Conservation (phyloP, 805 yeast genomes). For the Tetrapisispora arboricola region DNA sequence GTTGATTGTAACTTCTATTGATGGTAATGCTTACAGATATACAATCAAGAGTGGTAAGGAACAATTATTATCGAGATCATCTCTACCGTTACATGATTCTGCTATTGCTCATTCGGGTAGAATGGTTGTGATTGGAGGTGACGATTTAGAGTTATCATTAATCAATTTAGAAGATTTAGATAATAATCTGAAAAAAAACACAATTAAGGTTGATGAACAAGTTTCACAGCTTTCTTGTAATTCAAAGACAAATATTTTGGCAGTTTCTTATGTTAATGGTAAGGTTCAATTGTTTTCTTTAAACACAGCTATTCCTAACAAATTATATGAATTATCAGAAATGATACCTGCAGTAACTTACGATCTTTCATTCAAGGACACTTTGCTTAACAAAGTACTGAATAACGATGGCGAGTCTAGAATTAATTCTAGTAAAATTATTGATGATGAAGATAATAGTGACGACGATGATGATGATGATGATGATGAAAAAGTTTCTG, state of each 20-base stretch:
- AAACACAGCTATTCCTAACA: conserved; percentile 45
- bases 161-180: conserved; percentile 31
- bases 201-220: conserved; percentile 41
- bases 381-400: conserved; percentile 4
- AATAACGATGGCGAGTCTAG: too few relatives aligned
- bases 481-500: conserved; percentile 23
- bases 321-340: conserved; percentile 35
- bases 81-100: conserved; percentile 35
- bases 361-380: conserved; percentile 23
- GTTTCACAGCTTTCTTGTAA: conserved; percentile 47
- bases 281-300: conserved; percentile 41
- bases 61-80: conserved; percentile 32
- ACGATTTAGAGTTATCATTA: conserved; percentile 46
- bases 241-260: conserved; percentile 43
- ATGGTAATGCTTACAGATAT: conserved; percentile 21
- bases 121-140: conserved; percentile 54
- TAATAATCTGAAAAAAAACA: conserved; percentile 17
- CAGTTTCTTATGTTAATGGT: conserved; percentile 54
- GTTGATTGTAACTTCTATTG: conserved; percentile 17
- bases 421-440: conserved; percentile 14
- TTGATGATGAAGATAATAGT: conserved; percentile 23
- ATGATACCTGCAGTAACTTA: conserved; percentile 28
- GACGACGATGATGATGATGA: conserved; percentile 36
- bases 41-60: conserved; percentile 20
- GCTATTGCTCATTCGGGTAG: conserved; percentile 52